A percentile compares a stretch with the other conserved stretches of the same genome.
Evolutionary conservation across 2,329 filamentous ascomycete species (phyloP).

Genomic region (Aspergillus hiratsukae): DNA sequence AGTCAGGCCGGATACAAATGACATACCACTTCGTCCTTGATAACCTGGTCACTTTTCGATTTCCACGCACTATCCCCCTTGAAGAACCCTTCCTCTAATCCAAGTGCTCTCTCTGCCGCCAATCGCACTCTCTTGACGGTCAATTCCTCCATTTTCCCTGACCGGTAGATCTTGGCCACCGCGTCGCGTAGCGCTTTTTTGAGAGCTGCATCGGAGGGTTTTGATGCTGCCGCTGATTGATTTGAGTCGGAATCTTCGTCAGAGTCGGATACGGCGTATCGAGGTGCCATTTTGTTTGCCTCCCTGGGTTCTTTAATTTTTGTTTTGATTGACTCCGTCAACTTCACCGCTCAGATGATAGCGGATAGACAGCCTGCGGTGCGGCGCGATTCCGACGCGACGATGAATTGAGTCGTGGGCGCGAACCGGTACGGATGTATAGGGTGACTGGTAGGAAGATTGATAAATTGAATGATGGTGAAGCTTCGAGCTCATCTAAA

Average conservation of each 20-base stretch:
- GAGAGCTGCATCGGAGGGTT: constrained; percentile 31
- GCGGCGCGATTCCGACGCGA: background rate
- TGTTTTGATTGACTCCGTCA: background rate
- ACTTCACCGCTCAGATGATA: background rate
- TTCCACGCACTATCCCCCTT: constrained; percentile 54
- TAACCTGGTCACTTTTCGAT: constrained; percentile 48
- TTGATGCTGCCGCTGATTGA: constrained; percentile 7
- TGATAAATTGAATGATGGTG: background rate
- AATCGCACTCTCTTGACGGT: constrained; percentile 55
- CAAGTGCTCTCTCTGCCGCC: constrained; percentile 49
- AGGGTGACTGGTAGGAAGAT: background rate
- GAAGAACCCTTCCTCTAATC: constrained; percentile 52
- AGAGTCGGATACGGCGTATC: constrained; percentile 29
- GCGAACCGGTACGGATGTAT: background rate
- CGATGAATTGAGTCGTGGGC: background rate
- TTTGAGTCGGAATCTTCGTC: constrained; percentile 27
- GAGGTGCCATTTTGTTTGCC: constrained; percentile 23
- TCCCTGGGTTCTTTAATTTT: background rate
- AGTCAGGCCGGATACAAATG: background rate
- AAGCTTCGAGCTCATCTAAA: background rate
- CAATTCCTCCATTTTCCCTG: constrained; percentile 47
- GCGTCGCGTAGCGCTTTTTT: constrained; percentile 37
- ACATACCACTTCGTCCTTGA: constrained; percentile 50
- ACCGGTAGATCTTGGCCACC: constrained; percentile 32
- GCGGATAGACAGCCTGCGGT: background rate